Percentiles rank a stretch among this genome's conserved stretches.
Conservation (phyloP, 352 stramenopile genomes). For the Plasmopara viticola region DNA sequence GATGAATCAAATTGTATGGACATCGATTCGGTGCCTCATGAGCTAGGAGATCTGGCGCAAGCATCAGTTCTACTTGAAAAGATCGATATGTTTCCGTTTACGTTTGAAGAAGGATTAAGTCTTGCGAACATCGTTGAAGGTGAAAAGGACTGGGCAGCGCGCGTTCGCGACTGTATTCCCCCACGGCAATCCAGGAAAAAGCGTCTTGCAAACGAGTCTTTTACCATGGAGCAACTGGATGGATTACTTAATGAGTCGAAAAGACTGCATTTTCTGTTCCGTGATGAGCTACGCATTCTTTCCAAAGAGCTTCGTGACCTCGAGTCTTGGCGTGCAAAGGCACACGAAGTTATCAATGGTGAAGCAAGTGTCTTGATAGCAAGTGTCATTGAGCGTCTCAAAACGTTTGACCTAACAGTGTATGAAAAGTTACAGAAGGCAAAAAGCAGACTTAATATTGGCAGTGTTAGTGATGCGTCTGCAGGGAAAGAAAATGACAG, state of each 20-base stretch:
- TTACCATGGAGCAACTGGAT: conserved; percentile 52
- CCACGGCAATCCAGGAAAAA: conserved; percentile 79
- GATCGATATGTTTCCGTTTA: conserved; percentile 62
- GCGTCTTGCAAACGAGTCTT: conserved; percentile 50
- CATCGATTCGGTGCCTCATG: conserved; percentile 23
- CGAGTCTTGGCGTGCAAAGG: conserved; percentile 53
- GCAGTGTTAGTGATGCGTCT: conserved; percentile 6
- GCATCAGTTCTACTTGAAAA: conserved; percentile 55
- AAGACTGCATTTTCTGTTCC: conserved; percentile 60
- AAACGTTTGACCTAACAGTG: conserved; percentile 54
- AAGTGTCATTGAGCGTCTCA: conserved; percentile 37
- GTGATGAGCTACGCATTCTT: conserved; percentile 68
- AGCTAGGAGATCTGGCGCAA: conserved; percentile 37
- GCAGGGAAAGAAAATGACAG: conserved; percentile 1
- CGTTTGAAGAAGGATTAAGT: conserved; percentile 59
- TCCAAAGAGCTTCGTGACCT: conserved; percentile 70
- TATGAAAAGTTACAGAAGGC: conserved; percentile 53
- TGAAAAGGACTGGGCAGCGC: conserved; percentile 60
- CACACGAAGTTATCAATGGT: conserved; percentile 39
- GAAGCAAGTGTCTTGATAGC: conserved; percentile 32
- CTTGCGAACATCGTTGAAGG: conserved; percentile 49
- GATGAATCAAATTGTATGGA: conserved; percentile 10
- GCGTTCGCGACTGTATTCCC: conserved; percentile 66
- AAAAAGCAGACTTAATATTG: conserved; percentile 38
- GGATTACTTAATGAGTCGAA: conserved; percentile 53